Evolutionary conservation across 805 yeast genomes (phyloP), one percentile per base, ranked within the genome.

Genomic region (Teunomyces aglyptinius): DNA sequence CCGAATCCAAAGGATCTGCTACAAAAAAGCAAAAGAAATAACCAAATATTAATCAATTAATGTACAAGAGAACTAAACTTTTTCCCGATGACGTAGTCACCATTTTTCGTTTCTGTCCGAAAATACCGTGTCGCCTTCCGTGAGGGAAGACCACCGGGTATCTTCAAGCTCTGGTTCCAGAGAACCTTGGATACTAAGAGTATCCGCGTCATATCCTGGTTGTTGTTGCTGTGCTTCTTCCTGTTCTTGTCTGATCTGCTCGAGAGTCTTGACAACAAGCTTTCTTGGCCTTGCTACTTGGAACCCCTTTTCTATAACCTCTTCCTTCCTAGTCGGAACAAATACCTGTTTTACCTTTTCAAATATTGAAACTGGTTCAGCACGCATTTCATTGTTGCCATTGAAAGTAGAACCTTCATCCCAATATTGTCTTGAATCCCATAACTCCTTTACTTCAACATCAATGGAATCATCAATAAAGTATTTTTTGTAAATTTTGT

Each of bases 371-470:
- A 22, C 39, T 10, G 39, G 11, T 22, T 22, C 39, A n/a, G 13
- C 18, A 11, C 7, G 8, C 11, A 8, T 6, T 8, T 44, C 42
- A 38, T 26, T 43, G 20, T 22, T 11, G 8, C 6, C 34, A 26
- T 15, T 26, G 13, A 2, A 7, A 8, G 16, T 18, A 13, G 33
- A 22, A 13, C 43, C 40, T 6, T 8, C 16, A 11, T 43, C 47
- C 53, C 60, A 48, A 15, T 45, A 42, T n/a, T 49, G 63, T 64
- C 83, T 67, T 3, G 73, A 67, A 26, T 73, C 78, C 84, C 84
- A 79, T 33, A 79, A 62, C 13, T 67, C 68, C 51, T 70, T 71
- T 41, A 79, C 73, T 50, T 78, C 83, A 0, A 78, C 77, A 55
- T 78, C 83, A 26, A 78, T 76, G 12, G 64, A 64, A 16, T 65